Evolutionary conservation across 2,329 filamentous ascomycete species (phyloP).

Genomic region (Biscogniauxia sp.): DNA sequence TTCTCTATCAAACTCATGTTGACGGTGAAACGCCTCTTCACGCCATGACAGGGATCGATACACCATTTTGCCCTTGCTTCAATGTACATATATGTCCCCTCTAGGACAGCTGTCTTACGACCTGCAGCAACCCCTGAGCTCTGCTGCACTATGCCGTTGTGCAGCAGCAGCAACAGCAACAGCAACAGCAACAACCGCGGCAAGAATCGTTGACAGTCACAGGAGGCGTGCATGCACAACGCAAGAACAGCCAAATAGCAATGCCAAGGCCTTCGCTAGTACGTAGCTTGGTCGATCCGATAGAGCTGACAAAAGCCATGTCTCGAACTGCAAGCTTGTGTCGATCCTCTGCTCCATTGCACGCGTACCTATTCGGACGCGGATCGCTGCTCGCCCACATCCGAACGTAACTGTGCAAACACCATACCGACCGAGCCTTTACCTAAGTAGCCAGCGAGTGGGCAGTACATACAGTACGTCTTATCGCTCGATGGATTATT

Average conservation of each 20-base stretch:
- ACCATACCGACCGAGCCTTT: background rate
- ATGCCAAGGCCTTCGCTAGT: background rate
- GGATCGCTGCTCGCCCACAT: background rate
- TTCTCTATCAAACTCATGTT: background rate
- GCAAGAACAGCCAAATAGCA: background rate
- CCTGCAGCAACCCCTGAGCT: background rate
- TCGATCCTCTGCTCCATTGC: background rate
- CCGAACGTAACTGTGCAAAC: background rate
- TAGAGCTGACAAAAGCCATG: background rate
- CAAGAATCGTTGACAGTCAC: background rate
- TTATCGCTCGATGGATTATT: background rate
- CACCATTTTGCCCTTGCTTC: background rate
- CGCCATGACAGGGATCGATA: background rate
- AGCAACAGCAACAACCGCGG: background rate
- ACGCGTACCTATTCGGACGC: no score
- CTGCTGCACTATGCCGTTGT: background rate
- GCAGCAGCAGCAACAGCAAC: background rate
- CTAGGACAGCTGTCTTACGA: background rate
- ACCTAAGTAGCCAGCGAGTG: background rate
- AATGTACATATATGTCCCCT: background rate
- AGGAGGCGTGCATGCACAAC: background rate
- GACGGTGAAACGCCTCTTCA: background rate
- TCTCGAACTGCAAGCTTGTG: background rate
- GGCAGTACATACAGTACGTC: background rate
- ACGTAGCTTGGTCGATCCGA: background rate